Evolutionary conservation across 192 early-diverging fungal species (phyloP).

Genomic region (Mortierella hygrophila): DNA sequence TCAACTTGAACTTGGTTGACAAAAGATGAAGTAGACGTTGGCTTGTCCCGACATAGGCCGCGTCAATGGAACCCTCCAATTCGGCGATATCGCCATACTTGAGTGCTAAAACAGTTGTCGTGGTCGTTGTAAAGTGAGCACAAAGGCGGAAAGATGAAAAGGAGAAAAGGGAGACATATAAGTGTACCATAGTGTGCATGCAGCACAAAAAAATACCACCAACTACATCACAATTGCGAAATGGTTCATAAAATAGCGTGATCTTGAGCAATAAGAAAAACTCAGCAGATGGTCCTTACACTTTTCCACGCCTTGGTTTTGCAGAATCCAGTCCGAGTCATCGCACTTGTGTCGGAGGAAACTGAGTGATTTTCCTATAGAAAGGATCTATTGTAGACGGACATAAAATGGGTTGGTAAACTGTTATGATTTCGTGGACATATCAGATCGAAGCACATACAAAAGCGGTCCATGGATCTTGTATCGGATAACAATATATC

Average conservation of each 20-base stretch:
- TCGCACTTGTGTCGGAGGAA: slow-evolving; percentile 69
- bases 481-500: not conserved
- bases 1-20: slow-evolving; percentile 82
- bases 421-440: not conserved
- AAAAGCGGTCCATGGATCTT: not conserved
- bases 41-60: slow-evolving; percentile 78
- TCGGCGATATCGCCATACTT: slow-evolving; percentile 76
- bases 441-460: not conserved
- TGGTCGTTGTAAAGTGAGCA: not conserved
- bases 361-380: slow-evolving; percentile 52
- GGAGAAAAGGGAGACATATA: slow-evolving; percentile 6
- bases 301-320: slow-evolving; percentile 53
- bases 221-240: not conserved
- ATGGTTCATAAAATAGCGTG: not conserved
- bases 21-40: slow-evolving; percentile 83
- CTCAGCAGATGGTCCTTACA: slow-evolving; percentile 25
- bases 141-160: not conserved
- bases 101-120: slow-evolving; percentile 52
- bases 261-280: not conserved
- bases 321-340: slow-evolving; percentile 67
- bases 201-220: not conserved
- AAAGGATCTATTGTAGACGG: slow-evolving; percentile 25
- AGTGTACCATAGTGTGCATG: not conserved
- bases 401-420: not conserved
- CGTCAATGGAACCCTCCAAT: slow-evolving; percentile 82